These are phyloP conservation scores for Silybum marianum DNA, from an alignment of 129 eudicot genomes.

Conservation along the genomic window DNA sequence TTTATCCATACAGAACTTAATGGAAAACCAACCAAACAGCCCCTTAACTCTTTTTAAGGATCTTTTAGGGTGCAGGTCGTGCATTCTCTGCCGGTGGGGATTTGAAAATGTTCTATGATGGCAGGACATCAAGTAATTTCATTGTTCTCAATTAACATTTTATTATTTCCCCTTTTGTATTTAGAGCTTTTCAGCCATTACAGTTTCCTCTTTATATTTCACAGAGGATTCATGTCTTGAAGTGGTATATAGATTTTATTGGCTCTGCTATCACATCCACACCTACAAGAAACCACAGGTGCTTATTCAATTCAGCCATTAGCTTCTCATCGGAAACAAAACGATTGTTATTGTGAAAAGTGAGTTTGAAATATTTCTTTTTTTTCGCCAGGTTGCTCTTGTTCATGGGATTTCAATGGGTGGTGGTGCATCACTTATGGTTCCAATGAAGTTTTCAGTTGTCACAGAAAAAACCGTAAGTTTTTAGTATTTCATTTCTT, in stretches of 20 bases:
- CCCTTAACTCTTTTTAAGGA: background rate
- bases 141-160: background rate
- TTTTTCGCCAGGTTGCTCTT: slow-evolving; percentile 76
- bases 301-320: background rate
- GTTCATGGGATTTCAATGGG: slow-evolving; percentile 98
- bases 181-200: background rate
- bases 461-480: slow-evolving; percentile 93
- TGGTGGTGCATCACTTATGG: slow-evolving; percentile 99
- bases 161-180: background rate
- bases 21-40: too few relatives aligned
- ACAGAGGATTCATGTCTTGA: slow-evolving; percentile 89
- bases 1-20: too few relatives aligned
- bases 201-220: slow-evolving; percentile 18
- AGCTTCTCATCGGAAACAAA: background rate
- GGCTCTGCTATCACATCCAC: slow-evolving; percentile 95
- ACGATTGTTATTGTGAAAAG: background rate
- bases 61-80: slow-evolving; percentile 86
- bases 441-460: slow-evolving; percentile 90
- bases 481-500: slow-evolving; percentile 6
- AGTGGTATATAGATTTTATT: slow-evolving; percentile 94
- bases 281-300: slow-evolving; percentile 89
- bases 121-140: slow-evolving; percentile 57
- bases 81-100: slow-evolving; percentile 99
- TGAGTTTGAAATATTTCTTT: background rate
- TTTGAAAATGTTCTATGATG: slow-evolving; percentile 81